Base-by-base conservation (phyloP, 1,139 yeast genomes). In the Scheffersomyces illinoinensis region DNA sequence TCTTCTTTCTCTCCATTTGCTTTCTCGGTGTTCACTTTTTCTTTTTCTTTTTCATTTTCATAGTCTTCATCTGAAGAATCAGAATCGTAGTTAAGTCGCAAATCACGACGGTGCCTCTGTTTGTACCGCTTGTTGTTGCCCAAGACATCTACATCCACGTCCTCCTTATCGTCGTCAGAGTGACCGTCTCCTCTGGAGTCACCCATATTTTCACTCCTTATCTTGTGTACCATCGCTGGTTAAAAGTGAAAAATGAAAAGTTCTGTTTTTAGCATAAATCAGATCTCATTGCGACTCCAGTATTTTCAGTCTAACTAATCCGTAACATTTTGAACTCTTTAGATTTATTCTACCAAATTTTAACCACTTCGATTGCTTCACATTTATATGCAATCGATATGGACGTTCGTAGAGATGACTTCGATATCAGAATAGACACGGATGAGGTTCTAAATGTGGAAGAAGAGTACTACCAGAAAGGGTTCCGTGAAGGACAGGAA, bases 391-490 rank as follows among this genome's bases (percentile, higher is more conserved):
- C 43, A 33, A 33, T 33, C 43, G 43, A 33, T 8, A 33, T 33
- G 43, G 17, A 33, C 12, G n/a, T 52, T 10, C 54, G 56, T 23
- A 48, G 52, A 24, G 58, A 33, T 54, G 57, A 54, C 21, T 57
- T 57, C 24, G 73, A 68, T 52, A 14, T 20, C 51, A 48, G 24
- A 14, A 68, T 75, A 47, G 81, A 78, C 66, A 68, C 80, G 51
- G 89, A 85, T 55, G 82, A 76, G 24, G 76, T 84, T n/a, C 71
- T 86, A 49, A 77, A 83, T 61, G 68, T 85, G 23, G 90, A 87
- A 65, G 81, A 85, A 51, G 74, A 81, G 70, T 87, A 81, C 69
- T 91, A 89, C 68, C 70, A 81, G 17, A 85, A 85, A 61, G 97
- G 97, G 0, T 78, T 77, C 55, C 67, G 71, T 56, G 88, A 87